phyloP scores from a whole-genome alignment of 2,329 filamentous ascomycete species.

The Penicillium digitatum region DNA sequence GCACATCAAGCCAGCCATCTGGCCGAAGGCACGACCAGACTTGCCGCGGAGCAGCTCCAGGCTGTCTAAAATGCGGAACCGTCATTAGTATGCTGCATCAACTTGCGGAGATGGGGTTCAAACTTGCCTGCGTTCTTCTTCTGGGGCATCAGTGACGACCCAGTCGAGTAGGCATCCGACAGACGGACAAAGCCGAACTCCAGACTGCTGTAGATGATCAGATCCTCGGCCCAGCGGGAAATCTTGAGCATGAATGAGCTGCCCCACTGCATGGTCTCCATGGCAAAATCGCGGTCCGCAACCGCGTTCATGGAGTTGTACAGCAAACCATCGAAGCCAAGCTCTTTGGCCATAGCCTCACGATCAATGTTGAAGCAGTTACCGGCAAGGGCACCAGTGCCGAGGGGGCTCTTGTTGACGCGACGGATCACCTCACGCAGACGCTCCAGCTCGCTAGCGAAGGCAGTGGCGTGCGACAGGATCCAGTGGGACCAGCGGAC shows the following conservation, averaged over 20 bases:
- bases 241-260: constrained; percentile 75
- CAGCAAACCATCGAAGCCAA: constrained; percentile 71
- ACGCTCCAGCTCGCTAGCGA: constrained; percentile 70
- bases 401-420: constrained; percentile 69
- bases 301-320: constrained; percentile 75
- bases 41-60: constrained; percentile 75
- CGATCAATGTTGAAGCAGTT: constrained; percentile 80
- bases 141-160: constrained; percentile 73
- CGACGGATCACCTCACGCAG: constrained; percentile 67
- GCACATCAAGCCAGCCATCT: constrained; percentile 76
- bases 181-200: constrained; percentile 74
- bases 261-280: constrained; percentile 77
- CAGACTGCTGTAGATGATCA: constrained; percentile 74
- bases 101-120: background rate
- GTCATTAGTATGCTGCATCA: background rate
- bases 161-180: constrained; percentile 76
- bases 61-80: constrained; percentile 49
- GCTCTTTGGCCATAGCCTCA: constrained; percentile 71
- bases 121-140: constrained; percentile 64
- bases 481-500: constrained; percentile 81
- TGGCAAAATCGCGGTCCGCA: constrained; percentile 74
- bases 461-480: constrained; percentile 68
- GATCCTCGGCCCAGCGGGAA: constrained; percentile 75
- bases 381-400: constrained; percentile 72
- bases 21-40: constrained; percentile 70